Percentiles rank a stretch among this genome's conserved stretches.
phyloP scores from a whole-genome alignment of 1,139 yeast species.

The Spathaspora sp. region DNA sequence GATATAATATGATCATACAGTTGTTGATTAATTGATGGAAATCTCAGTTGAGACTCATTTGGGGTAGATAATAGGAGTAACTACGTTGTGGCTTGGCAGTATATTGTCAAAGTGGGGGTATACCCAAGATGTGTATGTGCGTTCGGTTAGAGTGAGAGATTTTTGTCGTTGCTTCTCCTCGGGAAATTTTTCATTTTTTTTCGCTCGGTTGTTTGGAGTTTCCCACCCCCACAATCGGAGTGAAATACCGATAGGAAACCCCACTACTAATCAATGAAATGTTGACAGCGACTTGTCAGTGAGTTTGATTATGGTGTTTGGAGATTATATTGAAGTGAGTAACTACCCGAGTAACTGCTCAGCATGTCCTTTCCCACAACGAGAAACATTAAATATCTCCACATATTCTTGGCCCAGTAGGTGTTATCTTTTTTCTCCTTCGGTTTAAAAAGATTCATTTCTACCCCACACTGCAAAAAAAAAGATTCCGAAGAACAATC shows the following conservation, averaged over 20 bases:
- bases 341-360: too few species aligned
- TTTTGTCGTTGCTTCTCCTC: slow-evolving; percentile 2
- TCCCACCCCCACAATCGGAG: background rate
- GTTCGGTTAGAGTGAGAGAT: background rate
- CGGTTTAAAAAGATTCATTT: background rate
- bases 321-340: too few species aligned
- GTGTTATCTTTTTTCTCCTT: background rate
- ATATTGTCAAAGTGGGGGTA: background rate
- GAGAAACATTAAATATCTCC: too few species aligned
- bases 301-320: too few species aligned
- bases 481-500: background rate
- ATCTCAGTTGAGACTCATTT: too few species aligned
- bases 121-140: background rate
- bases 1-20: too few species aligned
- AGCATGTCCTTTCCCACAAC: too few species aligned
- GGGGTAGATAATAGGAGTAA: too few species aligned
- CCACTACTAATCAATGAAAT: background rate
- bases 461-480: background rate
- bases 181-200: background rate
- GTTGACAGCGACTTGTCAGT: too few species aligned
- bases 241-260: background rate
- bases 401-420: too few species aligned
- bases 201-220: background rate
- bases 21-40: too few species aligned
- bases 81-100: too few species aligned